Base-by-base conservation (phyloP, 202 grass and related monocot species). In the Carex arenaria region DNA sequence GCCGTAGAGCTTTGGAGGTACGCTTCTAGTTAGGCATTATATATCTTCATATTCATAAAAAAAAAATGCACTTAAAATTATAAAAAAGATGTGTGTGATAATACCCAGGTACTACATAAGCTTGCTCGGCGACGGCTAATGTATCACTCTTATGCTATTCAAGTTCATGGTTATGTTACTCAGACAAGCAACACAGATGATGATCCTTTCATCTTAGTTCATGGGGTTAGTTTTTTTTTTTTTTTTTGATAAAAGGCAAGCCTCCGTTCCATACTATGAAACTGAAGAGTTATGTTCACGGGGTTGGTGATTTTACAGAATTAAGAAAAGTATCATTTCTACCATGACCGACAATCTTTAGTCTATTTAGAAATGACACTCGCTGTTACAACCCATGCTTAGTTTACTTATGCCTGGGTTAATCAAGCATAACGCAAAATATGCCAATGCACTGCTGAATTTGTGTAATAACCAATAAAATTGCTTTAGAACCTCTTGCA, bases 61-160 rank as follows among this genome's bases (percentile, higher is more conserved):
- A 43, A 83, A 51, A 79, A 38, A 19, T 13, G 68, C 57, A 36
- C 19, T 69, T 30, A 88, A 57, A 87, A 71, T 69, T 30, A 88
- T 49, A 85, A 71, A 64, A 80, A 20, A 5, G 13, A 70, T 54
- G 7, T 67, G 15, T 67, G 40, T 68, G 65, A 79, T 20, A 22
- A 51, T 53, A 82, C 78, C 68, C 84, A 98, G 95, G 95, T 98
- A 68, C 70, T 98, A 14, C 92, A 94, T 89, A 98, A 90, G 77
- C 88, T 95, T 82, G 86, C 90, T 84, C 90, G 83, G 68, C 90
- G 87, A 18, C 88, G 93, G 83, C 68, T 93, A 84, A 98, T 98
- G 95, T 98, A 98, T 84, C 76, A 95, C 57, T 93, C 89, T 15
- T 98, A 93, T 83, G 87, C 95, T 61, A 93, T 95, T 84, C 92